Percentiles rank a stretch among this genome's conserved stretches.
Evolutionary conservation across 2,329 filamentous ascomycete genomes (phyloP).

Genomic region (Fusarium sp.): DNA sequence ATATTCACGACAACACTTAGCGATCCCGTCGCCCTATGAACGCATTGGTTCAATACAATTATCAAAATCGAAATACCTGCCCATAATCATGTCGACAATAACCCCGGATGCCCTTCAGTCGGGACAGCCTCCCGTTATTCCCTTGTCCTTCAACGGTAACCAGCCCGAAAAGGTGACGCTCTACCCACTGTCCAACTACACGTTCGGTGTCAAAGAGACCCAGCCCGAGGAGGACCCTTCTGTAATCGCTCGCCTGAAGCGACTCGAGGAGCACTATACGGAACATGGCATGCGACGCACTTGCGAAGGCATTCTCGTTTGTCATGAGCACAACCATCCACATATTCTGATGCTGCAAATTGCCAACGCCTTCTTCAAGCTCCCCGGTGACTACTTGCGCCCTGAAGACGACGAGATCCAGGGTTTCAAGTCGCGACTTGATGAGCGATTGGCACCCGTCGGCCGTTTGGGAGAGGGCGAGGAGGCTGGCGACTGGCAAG

Average conservation of each 20-base stretch:
- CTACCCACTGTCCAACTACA: slow-evolving; percentile 97
- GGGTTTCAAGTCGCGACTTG: slow-evolving; percentile 93
- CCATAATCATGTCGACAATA: slow-evolving; percentile 79
- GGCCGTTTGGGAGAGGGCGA: slow-evolving; percentile 87
- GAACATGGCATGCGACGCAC: slow-evolving; percentile 96
- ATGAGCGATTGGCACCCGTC: slow-evolving; percentile 94
- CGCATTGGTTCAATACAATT: not conserved
- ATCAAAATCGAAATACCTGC: not conserved
- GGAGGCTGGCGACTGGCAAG: slow-evolving; percentile 88
- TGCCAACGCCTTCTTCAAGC: slow-evolving; percentile 98
- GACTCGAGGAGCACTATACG: slow-evolving; percentile 94
- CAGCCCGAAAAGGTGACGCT: slow-evolving; percentile 91
- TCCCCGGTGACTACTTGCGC: slow-evolving; percentile 94
- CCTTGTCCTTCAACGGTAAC: slow-evolving; percentile 86
- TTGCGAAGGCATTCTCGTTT: slow-evolving; percentile 96
- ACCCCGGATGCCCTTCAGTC: slow-evolving; percentile 81
- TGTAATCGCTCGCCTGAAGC: slow-evolving; percentile 89
- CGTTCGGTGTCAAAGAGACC: slow-evolving; percentile 97
- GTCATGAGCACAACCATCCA: slow-evolving; percentile 98
- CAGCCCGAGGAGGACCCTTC: slow-evolving; percentile 98
- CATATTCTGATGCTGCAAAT: slow-evolving; percentile 99
- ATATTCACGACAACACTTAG: not conserved
- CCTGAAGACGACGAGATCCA: slow-evolving; percentile 91
- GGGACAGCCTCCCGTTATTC: slow-evolving; percentile 80
- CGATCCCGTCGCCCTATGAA: not conserved